Percentiles rank a stretch among this genome's conserved stretches.
Evolutionary conservation across 2,329 filamentous ascomycete species (phyloP).

Genomic region (Neodidymelliopsis sp.): DNA sequence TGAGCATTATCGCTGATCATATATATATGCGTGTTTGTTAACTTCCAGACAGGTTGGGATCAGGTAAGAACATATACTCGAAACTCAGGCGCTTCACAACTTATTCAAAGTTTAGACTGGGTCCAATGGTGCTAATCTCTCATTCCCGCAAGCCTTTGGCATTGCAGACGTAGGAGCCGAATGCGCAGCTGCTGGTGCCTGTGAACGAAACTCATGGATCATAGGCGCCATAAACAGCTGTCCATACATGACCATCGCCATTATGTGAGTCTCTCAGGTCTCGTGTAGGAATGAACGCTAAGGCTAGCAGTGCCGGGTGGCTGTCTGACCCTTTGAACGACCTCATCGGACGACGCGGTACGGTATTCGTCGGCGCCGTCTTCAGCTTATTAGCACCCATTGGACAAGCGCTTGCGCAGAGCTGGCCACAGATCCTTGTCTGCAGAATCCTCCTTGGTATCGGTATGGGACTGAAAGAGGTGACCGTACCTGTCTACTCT

Average conservation of each 20-base stretch:
- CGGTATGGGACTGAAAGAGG: constrained; percentile 51
- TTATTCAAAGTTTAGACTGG: too few relatives aligned
- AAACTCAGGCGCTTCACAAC: too few relatives aligned
- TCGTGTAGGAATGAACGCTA: background rate
- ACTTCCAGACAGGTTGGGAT: background rate
- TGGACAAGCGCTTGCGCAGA: constrained; percentile 15
- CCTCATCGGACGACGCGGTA: constrained; percentile 39
- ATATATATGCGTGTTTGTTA: background rate
- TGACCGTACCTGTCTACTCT: constrained; percentile 52
- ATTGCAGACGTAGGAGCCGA: constrained; percentile 47
- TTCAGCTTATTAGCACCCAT: constrained; percentile 31
- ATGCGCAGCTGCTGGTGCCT: constrained; percentile 33
- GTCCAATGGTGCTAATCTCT: constrained; percentile 60
- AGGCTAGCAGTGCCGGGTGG: too few relatives aligned
- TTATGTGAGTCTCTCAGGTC: constrained; percentile 28
- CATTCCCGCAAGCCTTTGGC: constrained; percentile 62
- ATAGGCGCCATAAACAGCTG: constrained; percentile 42
- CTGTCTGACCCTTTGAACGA: too few relatives aligned
- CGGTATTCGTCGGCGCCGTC: constrained; percentile 38
- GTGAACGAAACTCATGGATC: constrained; percentile 42
- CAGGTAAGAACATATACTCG: too few relatives aligned
- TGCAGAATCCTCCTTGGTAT: constrained; percentile 34
- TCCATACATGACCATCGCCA: constrained; percentile 41
- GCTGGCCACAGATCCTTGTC: constrained; percentile 19
- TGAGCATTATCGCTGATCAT: constrained; percentile 56